phyloP scores from a whole-genome alignment of 2,329 filamentous ascomycete species.

The Diaporthe helianthi region DNA sequence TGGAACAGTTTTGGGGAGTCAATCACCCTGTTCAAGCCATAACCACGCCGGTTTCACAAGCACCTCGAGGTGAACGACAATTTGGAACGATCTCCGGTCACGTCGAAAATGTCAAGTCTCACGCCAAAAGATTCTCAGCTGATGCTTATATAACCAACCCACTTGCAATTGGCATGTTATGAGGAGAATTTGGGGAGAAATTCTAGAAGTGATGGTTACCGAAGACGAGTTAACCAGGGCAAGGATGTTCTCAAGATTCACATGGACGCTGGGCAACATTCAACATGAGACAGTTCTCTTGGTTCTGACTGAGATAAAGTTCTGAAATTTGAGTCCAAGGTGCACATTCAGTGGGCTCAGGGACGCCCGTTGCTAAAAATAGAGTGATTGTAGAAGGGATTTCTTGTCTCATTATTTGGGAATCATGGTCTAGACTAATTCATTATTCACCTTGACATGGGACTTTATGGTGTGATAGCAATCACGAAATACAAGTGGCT shows the following conservation, averaged over 20 bases:
- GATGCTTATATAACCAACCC: neutral
- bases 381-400: neutral
- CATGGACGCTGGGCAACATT: neutral
- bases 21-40: constrained; percentile 37
- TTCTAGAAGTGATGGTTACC: neutral
- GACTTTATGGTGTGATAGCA: neutral
- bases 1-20: constrained; percentile 45
- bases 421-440: neutral
- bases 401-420: neutral
- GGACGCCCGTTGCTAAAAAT: neutral
- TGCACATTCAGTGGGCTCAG: too few relatives aligned
- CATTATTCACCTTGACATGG: neutral
- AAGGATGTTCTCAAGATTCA: too few relatives aligned
- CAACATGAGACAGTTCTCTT: neutral
- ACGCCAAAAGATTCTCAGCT: neutral
- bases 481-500: neutral
- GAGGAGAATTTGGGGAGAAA: neutral
- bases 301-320: neutral
- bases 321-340: neutral
- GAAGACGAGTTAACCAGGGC: neutral
- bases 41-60: neutral
- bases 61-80: neutral
- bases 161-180: neutral
- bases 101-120: neutral
- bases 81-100: neutral